These are phyloP conservation scores for Cicer bijugum DNA, from an alignment of 306 rosid species.

Conservation along the genomic window DNA sequence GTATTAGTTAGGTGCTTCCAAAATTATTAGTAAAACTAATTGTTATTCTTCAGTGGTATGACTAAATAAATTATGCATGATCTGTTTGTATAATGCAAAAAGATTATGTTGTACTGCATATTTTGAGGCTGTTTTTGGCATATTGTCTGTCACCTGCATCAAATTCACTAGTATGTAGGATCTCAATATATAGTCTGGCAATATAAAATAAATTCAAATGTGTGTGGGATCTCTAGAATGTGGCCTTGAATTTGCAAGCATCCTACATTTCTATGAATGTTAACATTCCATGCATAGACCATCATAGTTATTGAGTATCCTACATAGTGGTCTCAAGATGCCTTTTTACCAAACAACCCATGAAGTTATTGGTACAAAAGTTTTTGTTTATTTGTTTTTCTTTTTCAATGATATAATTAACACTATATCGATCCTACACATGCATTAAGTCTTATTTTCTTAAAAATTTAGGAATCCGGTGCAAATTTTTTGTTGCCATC, in stretches of 20 bases:
- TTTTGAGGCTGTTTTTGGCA: background rate
- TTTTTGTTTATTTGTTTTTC: background rate
- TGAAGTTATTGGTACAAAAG: slow-evolving; percentile 23
- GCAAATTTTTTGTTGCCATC: slow-evolving; percentile 92
- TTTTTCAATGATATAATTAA: slow-evolving; percentile 12
- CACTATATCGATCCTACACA: slow-evolving; percentile 27
- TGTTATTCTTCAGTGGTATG: background rate
- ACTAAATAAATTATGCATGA: background rate
- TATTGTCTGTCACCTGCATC: background rate
- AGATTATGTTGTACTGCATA: slow-evolving; percentile 1
- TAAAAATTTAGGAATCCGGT: slow-evolving; percentile 86
- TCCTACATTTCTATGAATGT: slow-evolving; percentile 33
- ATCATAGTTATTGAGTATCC: slow-evolving; percentile 13
- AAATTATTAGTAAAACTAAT: slow-evolving; percentile 7
- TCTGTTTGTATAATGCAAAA: background rate
- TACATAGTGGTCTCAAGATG: slow-evolving; percentile 21
- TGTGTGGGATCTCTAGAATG: background rate
- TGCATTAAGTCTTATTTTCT: slow-evolving; percentile 45
- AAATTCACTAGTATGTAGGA: slow-evolving; percentile 10
- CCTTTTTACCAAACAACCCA: slow-evolving; percentile 22
- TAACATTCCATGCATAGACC: slow-evolving; percentile 16
- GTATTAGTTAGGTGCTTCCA: slow-evolving; percentile 19
- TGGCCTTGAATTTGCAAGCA: slow-evolving; percentile 4
- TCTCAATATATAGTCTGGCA: slow-evolving; percentile 17
- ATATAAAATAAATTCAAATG: slow-evolving; percentile 20